Percentiles rank a stretch among this genome's conserved stretches.
These are phyloP conservation scores for Dioscorea dumetorum DNA, from an alignment of 106 monocot genomes.

Conservation along the genomic window DNA sequence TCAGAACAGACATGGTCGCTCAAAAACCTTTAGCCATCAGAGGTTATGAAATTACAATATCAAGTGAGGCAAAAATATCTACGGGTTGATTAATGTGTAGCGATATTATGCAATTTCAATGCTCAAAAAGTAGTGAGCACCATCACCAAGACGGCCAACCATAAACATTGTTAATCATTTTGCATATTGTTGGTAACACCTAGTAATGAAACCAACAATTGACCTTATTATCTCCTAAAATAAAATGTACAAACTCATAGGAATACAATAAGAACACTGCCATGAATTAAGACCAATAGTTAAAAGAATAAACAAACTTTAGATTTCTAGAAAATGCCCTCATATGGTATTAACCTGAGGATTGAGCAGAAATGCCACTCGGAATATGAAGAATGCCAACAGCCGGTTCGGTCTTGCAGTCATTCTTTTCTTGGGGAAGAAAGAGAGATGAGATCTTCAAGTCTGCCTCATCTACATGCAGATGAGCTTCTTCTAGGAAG, in stretches of 20 bases:
- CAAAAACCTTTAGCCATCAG: too few relatives aligned
- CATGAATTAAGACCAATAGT: not conserved
- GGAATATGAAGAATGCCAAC: slow-evolving; percentile 48
- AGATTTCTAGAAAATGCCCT: not conserved
- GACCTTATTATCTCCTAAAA: not conserved
- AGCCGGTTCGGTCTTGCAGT: slow-evolving; percentile 4
- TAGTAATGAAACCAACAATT: too few relatives aligned
- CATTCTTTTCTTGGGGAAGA: not conserved
- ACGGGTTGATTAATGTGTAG: too few relatives aligned
- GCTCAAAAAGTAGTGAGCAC: too few relatives aligned
- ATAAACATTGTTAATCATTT: too few relatives aligned
- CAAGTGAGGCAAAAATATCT: too few relatives aligned
- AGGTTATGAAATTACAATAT: too few relatives aligned
- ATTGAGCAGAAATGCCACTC: slow-evolving; percentile 49
- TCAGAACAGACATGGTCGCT: too few relatives aligned
- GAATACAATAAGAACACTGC: not conserved
- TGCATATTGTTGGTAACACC: too few relatives aligned
- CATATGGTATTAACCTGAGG: slow-evolving; percentile 45
- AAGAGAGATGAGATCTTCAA: slow-evolving; percentile 35
- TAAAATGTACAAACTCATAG: not conserved
- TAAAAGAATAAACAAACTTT: not conserved
- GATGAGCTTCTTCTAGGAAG: slow-evolving; percentile 47
- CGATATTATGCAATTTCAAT: too few relatives aligned
- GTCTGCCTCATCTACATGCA: slow-evolving; percentile 52
- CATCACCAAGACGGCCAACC: too few relatives aligned